Evolutionary conservation across 345 rosid species (phyloP), one percentile per base, ranked within the genome.

Genomic region (Lepidium sativum): DNA sequence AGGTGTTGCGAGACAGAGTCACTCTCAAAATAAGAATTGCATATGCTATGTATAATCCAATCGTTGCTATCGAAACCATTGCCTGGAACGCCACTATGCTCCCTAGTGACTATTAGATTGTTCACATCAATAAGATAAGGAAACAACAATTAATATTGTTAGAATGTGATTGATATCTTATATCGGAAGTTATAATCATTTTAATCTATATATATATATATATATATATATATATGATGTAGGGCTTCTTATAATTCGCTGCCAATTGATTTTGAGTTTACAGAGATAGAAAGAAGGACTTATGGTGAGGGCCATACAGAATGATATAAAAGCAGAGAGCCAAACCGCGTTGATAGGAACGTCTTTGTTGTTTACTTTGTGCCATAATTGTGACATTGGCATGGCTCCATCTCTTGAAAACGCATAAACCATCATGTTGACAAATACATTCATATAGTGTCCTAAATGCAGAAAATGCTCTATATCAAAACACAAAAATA

Each of bases 341-440:
- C 99, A 89, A 42, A 92, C 96, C 6, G 99, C 94, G 41, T 92
- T 80, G 14, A 89, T 62, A 3, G 97, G 97, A 56, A 92, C 86
- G 23, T 92, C 99, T 34, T 79, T 95, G 67, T 74, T 73, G 83
- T 92, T 92, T 42, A 86, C 97, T 84, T 80, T 81, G 77, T 92
- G 97, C 98, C 97, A 92, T 34, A 86, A 55, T 1, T 82, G 75
- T 4, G 97, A 89, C 37, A 79, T 49, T 40, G 97, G 97, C 97
- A 92, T 86, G 6, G 96, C 99, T 65, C 99, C 95, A 63, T 92
- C 99, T 84, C 96, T 89, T 4, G 97, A 89, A 69, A 92, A 92
- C 23, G 99, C 99, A 64, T 92, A 92, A n/a, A 82, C 99, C 97
- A 92, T 92, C 82, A 97, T 92, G 81, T 71, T 54, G 29, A 25